These are phyloP conservation scores for Phytophthora colocasiae DNA, from an alignment of 352 stramenopile genomes.

Conservation along the genomic window DNA sequence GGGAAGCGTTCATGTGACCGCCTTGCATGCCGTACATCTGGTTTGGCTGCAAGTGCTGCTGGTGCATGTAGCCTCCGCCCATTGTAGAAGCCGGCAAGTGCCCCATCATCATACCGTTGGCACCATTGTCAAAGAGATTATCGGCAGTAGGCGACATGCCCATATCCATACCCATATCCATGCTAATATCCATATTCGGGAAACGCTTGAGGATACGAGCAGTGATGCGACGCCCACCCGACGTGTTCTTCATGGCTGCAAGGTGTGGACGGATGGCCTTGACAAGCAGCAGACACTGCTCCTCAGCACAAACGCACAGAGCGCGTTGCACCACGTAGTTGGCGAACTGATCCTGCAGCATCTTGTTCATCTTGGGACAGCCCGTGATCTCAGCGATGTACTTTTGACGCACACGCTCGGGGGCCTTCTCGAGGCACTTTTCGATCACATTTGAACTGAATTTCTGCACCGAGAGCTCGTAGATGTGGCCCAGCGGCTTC, in stretches of 20 bases:
- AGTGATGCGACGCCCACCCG: slow-evolving; percentile 94
- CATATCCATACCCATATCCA: slow-evolving; percentile 72
- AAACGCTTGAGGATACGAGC: slow-evolving; percentile 97
- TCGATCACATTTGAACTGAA: slow-evolving; percentile 99
- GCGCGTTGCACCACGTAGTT: slow-evolving; percentile 99
- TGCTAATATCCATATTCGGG: slow-evolving; percentile 93
- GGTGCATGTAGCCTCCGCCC: slow-evolving; percentile 40
- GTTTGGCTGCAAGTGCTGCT: slow-evolving; percentile 42
- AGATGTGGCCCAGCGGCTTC: slow-evolving; percentile 92
- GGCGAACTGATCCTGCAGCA: slow-evolving; percentile 98
- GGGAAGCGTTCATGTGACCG: slow-evolving; percentile 25
- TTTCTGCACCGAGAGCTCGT: slow-evolving; percentile 97
- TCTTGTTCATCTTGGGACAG: slow-evolving; percentile 90
- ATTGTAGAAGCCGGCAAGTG: slow-evolving; percentile 35
- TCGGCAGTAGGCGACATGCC: slow-evolving; percentile 51
- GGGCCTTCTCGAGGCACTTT: slow-evolving; percentile 97
- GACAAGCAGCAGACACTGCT: slow-evolving; percentile 94
- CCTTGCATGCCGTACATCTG: slow-evolving; percentile 47
- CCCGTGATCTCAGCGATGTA: slow-evolving; percentile 83
- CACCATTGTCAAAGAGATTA: slow-evolving; percentile 38
- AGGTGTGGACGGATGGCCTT: slow-evolving; percentile 97
- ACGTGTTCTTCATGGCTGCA: slow-evolving; percentile 94
- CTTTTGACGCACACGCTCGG: slow-evolving; percentile 71
- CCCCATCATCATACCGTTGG: slow-evolving; percentile 40
- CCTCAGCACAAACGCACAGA: slow-evolving; percentile 94